Base-by-base conservation (phyloP, 2,329 filamentous ascomycete species). In the Phaeomoniella chlamydospora region DNA sequence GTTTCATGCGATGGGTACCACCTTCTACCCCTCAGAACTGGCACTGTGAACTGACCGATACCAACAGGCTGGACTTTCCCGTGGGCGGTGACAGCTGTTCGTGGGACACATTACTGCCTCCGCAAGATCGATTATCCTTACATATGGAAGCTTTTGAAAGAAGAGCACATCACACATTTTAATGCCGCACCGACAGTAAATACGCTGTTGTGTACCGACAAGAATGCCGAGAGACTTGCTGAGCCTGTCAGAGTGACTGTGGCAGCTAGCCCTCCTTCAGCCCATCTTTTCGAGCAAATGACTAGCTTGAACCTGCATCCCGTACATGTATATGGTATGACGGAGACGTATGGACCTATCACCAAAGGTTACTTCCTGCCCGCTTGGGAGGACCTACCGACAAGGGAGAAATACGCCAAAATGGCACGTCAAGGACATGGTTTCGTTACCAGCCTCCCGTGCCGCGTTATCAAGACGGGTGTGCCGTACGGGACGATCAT, bases 371-470 rank as follows among this genome's bases (percentile, higher is more conserved):
- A 98, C 50, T 68, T 80, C 38, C 71, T 96, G 60, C 84, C 86
- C 0, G 67, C 72, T 18, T 98, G 90, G 90, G 76, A 90, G n/a
- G 50, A 56, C 0, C 64, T 94, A 1, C 72, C 81, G 0, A 45
- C 63, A 3, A 74, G 80, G 17, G 83, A 94, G 42, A 86, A 81
- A 55, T 98, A 87, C 51, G 72, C 73, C 43, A 79, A 74, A 48
- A 94, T 96, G 88, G 88, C 90, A 4, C 72, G 88, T 3, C 90
- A 98, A 58, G 90, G 88, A 0, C 85, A 94, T 55, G 88, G 86
- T 1, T 92, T 90, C 57, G 64, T 96, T 33, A 85, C 82, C 14
- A 84, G 77, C 45, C 65, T 93, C 34, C 82, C 86, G 0, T 77
- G 75, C 14, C 77, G 88, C 17, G 73, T 96, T 16, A 76, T 96